phyloP scores from a whole-genome alignment of 768 basidiomycete species.

The Suillus sp. region DNA sequence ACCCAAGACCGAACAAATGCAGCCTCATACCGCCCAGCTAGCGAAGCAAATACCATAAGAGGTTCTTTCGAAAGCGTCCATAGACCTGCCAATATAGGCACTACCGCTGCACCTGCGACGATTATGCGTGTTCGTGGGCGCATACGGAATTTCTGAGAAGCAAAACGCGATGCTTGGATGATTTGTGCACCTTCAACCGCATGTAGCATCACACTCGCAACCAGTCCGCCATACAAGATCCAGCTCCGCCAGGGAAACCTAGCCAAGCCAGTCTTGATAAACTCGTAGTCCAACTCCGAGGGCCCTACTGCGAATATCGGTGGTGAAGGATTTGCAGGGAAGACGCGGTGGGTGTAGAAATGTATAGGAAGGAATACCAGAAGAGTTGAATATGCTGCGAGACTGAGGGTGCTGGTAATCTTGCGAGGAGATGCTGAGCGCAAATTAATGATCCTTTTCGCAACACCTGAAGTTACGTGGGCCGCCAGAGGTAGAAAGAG shows the following conservation, averaged over 20 bases:
- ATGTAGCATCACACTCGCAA: conserved; percentile 59
- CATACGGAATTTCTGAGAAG: conserved; percentile 23
- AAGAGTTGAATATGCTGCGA: conserved; percentile 64
- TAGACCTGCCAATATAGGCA: conserved; percentile 61
- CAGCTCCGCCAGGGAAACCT: conserved; percentile 64
- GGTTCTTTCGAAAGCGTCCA: conserved; percentile 58
- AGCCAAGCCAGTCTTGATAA: conserved; percentile 71
- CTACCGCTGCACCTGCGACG: conserved; percentile 37
- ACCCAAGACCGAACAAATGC: conserved; percentile 48
- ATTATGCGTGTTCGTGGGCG: conserved; percentile 29
- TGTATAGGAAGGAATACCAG: conserved; percentile 69
- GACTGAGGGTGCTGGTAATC: conserved; percentile 47
- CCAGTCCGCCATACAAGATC: conserved; percentile 64
- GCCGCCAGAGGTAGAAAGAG: conserved; percentile 66
- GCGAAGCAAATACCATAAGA: conserved; percentile 53
- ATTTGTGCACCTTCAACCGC: conserved; percentile 59
- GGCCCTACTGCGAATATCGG: conserved; percentile 67
- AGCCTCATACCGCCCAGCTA: conserved; percentile 51
- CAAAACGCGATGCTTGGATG: conserved; percentile 53
- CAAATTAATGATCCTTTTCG: conserved; percentile 58
- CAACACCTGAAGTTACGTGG: conserved; percentile 60
- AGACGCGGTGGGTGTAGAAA: conserved; percentile 63
- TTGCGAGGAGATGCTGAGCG: conserved; percentile 32
- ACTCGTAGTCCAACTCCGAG: conserved; percentile 80
- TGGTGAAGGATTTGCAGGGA: conserved; percentile 45